These are phyloP conservation scores for Purpureocillium lavendulum DNA, from an alignment of 2,329 filamentous ascomycete genomes.

Conservation along the genomic window DNA sequence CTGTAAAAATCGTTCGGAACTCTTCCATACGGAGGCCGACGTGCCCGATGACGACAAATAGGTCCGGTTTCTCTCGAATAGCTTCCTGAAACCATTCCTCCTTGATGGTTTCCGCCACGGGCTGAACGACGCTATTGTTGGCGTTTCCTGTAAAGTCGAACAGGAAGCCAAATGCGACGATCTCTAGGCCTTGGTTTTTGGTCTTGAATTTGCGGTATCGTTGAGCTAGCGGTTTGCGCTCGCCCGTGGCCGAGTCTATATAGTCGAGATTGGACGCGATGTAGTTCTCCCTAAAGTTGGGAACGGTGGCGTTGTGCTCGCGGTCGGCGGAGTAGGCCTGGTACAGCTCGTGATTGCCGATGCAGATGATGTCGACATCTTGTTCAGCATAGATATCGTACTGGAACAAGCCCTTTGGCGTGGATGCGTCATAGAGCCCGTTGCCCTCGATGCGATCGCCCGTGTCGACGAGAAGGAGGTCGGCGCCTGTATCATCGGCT, in stretches of 20 bases:
- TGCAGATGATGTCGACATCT: conserved; percentile 73
- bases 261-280: conserved; percentile 92
- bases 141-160: conserved; percentile 89
- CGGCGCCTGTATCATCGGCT: conserved; percentile 69
- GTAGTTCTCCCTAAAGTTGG: conserved; percentile 73
- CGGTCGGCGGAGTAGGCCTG: conserved; percentile 65
- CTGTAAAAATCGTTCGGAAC: conserved; percentile 67
- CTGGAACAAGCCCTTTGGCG: conserved; percentile 80
- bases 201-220: conserved; percentile 87
- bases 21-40: conserved; percentile 75
- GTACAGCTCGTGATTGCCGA: conserved; percentile 95
- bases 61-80: conserved; percentile 74
- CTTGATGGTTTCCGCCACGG: conserved; percentile 70
- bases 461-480: conserved; percentile 90
- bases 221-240: conserved; percentile 67
- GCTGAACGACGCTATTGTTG: conserved; percentile 81
- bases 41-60: conserved; percentile 83
- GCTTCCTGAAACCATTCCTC: conserved; percentile 85
- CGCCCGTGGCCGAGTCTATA: conserved; percentile 60
- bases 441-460: conserved; percentile 92
- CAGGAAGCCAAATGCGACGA: conserved; percentile 87
- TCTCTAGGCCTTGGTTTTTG: conserved; percentile 74
- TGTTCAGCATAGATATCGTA: conserved; percentile 83
- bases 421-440: conserved; percentile 83
- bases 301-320: conserved; percentile 74